phyloP scores from a whole-genome alignment of 306 rosid genomes.

The Acacia crassicarpa region DNA sequence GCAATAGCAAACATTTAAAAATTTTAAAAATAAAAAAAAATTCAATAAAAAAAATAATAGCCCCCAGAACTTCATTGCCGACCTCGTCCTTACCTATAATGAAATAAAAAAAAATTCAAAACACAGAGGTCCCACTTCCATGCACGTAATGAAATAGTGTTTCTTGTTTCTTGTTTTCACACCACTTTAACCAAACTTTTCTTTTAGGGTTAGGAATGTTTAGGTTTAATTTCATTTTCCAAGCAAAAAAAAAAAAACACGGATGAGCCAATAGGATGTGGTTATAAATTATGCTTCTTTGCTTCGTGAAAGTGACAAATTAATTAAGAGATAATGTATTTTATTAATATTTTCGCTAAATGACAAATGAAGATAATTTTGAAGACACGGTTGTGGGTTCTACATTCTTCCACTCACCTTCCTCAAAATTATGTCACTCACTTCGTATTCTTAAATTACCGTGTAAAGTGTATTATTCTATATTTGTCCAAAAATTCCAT shows the following conservation, averaged over 20 bases:
- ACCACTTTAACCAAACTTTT: slow-evolving; percentile 28
- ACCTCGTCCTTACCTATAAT: neutral
- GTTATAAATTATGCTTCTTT: neutral
- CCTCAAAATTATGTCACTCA: slow-evolving; percentile 21
- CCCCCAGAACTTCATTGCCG: neutral
- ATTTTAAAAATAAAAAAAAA: neutral
- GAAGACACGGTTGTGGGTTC: neutral
- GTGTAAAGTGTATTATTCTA: neutral
- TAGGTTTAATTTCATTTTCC: slow-evolving; percentile 17
- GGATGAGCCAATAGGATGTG: slow-evolving; percentile 15
- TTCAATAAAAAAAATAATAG: too few relatives aligned
- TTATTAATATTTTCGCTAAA: neutral
- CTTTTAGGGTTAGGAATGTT: slow-evolving; percentile 24
- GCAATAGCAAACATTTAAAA: neutral
- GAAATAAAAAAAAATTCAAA: neutral
- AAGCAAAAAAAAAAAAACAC: neutral
- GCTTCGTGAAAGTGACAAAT: slow-evolving; percentile 34
- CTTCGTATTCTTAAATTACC: slow-evolving; percentile 2
- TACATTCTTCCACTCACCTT: slow-evolving; percentile 4
- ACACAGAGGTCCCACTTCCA: slow-evolving; percentile 36
- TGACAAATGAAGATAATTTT: slow-evolving; percentile 25
- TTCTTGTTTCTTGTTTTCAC: slow-evolving; percentile 26
- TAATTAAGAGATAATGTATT: slow-evolving; percentile 24
- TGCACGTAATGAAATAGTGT: slow-evolving; percentile 30
- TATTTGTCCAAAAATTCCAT: slow-evolving; percentile 3